Conservation (phyloP, 177 flowering plant genomes). For the Vitis hybrid region DNA sequence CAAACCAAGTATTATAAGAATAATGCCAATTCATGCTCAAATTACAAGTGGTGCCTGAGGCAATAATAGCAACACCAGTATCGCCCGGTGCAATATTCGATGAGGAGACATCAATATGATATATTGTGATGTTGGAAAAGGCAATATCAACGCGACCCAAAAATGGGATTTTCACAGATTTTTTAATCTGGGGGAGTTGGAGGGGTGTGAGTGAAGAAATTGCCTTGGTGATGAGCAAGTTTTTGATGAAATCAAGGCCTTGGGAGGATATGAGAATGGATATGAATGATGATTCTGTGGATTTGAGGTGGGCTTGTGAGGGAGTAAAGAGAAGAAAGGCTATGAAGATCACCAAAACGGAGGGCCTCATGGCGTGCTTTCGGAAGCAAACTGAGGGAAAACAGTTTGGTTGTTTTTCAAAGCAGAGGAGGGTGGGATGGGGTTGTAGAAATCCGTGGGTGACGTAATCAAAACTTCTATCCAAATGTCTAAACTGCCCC, state of each 20-base stretch:
- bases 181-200: slow-evolving; percentile 45
- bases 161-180: slow-evolving; percentile 46
- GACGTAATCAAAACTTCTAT: background rate
- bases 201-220: slow-evolving; percentile 58
- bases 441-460: background rate
- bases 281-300: slow-evolving; percentile 40
- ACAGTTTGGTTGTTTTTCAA: background rate
- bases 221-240: slow-evolving; percentile 50
- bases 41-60: slow-evolving; percentile 37
- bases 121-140: slow-evolving; percentile 52
- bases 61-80: slow-evolving; percentile 46
- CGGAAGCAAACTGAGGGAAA: background rate
- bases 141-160: slow-evolving; percentile 48
- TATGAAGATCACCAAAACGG: slow-evolving; percentile 3
- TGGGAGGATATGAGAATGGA: slow-evolving; percentile 49
- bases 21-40: slow-evolving; percentile 82
- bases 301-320: slow-evolving; percentile 7
- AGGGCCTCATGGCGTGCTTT: slow-evolving; percentile 14
- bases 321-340: slow-evolving; percentile 10
- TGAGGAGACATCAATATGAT: slow-evolving; percentile 36
- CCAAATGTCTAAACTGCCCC: too few species aligned
- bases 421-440: background rate
- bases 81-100: slow-evolving; percentile 53
- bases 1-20: slow-evolving; percentile 60
- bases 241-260: slow-evolving; percentile 67